These are phyloP conservation scores for Apiotrichum porosum DNA, from an alignment of 1,284 basidiomycete species.

Conservation along the genomic window DNA sequence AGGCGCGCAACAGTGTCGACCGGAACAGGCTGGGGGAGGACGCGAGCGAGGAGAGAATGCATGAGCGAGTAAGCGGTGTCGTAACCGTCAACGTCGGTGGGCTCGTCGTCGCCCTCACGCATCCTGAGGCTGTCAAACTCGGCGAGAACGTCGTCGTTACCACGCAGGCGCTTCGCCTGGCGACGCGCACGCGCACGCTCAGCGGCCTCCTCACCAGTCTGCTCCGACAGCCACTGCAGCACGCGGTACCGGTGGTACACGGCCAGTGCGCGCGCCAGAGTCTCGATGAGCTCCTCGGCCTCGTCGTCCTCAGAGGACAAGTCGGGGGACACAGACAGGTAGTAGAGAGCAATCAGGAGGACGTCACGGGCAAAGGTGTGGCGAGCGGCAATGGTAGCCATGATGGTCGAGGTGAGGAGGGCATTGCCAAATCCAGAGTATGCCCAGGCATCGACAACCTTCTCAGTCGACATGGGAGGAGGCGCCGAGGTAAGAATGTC, in stretches of 20 bases:
- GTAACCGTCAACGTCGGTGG: slow-evolving; percentile 27
- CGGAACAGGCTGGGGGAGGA: slow-evolving; percentile 36
- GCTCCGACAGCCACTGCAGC: slow-evolving; percentile 39
- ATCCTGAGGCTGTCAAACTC: slow-evolving; percentile 51
- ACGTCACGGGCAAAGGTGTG: slow-evolving; percentile 40
- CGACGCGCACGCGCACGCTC: slow-evolving; percentile 17
- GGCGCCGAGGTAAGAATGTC: slow-evolving; percentile 21
- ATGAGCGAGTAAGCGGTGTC: slow-evolving; percentile 62
- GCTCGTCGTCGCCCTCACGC: slow-evolving; percentile 19
- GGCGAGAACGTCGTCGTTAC: slow-evolving; percentile 29
- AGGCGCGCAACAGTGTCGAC: slow-evolving; percentile 53
- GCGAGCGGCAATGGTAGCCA: slow-evolving; percentile 30
- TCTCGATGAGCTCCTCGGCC: slow-evolving; percentile 30
- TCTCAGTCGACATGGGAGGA: neutral
- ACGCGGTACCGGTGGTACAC: slow-evolving; percentile 42
- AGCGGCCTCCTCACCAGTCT: slow-evolving; percentile 25
- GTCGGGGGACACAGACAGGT: slow-evolving; percentile 28
- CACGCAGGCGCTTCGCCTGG: slow-evolving; percentile 19
- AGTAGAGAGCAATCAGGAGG: slow-evolving; percentile 41
- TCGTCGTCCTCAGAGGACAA: slow-evolving; percentile 25
- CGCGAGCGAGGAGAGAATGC: slow-evolving; percentile 59
- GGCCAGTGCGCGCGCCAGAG: slow-evolving; percentile 33
- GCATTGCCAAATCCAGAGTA: slow-evolving; percentile 41
- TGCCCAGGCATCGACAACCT: slow-evolving; percentile 9
- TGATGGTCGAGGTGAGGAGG: slow-evolving; percentile 35